Evolutionary conservation across 176 grass and related monocot species (phyloP).

Genomic region (Tillandsia fasciculata): DNA sequence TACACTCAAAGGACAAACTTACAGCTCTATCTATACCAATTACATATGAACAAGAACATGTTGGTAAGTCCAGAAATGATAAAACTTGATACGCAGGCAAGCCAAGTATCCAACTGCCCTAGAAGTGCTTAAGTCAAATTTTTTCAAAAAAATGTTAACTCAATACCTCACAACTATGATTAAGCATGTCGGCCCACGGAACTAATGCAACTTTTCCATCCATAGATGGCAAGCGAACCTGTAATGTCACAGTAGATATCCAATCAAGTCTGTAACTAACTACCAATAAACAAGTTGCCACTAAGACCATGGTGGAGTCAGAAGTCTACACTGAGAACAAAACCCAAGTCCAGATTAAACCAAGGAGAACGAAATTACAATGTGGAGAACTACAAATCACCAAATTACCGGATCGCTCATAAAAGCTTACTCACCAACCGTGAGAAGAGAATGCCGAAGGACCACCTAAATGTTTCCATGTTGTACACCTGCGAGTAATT

Average conservation of each 20-base stretch:
- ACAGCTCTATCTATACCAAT: neutral
- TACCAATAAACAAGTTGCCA: neutral
- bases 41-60: no score
- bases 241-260: conserved; percentile 11
- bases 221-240: conserved; percentile 99
- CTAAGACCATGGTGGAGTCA: conserved; percentile 1
- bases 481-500: conserved; percentile 58
- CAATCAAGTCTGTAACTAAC: neutral
- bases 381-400: neutral
- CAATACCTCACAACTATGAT: conserved; percentile 82
- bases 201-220: conserved; percentile 81
- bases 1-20: no score
- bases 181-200: conserved; percentile 99
- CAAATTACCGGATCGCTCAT: neutral
- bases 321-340: neutral
- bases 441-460: conserved; percentile 97
- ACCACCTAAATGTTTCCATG: conserved; percentile 86
- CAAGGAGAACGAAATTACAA: neutral
- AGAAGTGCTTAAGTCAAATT: no score
- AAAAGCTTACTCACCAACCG: conserved; percentile 46
- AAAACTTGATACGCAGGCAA: no score
- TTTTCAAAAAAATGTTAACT: conserved; percentile 12
- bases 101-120: no score
- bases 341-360: neutral
- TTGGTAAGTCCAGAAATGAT: no score